Percentiles rank a stretch among this genome's conserved stretches.
phyloP scores from a whole-genome alignment of 495 filamentous ascomycete genomes.

The Tuber magnatum region DNA sequence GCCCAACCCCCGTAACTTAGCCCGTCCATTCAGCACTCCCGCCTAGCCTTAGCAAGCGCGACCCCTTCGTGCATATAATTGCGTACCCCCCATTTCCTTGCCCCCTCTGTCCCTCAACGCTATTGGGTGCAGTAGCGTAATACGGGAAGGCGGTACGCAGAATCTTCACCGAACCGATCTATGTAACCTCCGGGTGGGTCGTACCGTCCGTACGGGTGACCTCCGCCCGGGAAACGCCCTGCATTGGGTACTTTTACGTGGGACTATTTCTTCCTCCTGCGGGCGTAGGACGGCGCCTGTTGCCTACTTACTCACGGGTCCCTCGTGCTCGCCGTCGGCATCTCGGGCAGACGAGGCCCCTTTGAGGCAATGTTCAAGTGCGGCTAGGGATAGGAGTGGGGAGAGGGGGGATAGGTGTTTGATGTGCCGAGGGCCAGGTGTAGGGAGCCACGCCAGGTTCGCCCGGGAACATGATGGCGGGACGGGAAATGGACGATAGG shows the following conservation, averaged over 20 bases:
- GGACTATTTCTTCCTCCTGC: conserved; percentile 32
- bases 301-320: conserved; percentile 33
- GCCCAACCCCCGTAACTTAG: too few relatives aligned
- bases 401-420: conserved; percentile 30
- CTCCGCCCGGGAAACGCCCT: conserved; percentile 34
- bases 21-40: neutral
- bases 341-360: conserved; percentile 22
- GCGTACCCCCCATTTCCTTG: neutral
- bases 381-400: conserved; percentile 32
- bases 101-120: neutral
- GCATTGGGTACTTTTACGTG: conserved; percentile 42
- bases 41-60: neutral
- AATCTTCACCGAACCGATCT: conserved; percentile 17
- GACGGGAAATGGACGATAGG: too few relatives aligned
- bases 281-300: conserved; percentile 30
- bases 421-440: too few relatives aligned
- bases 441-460: too few relatives aligned
- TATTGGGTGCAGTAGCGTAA: conserved; percentile 9
- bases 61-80: conserved; percentile 4
- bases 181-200: conserved; percentile 3
- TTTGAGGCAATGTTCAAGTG: too few relatives aligned
- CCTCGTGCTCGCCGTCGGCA: conserved; percentile 37
- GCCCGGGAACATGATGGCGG: too few relatives aligned
- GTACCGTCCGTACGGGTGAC: conserved; percentile 3
- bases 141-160: conserved; percentile 16